Evolutionary conservation across 306 rosid species (phyloP).

Genomic region (Alnus glutinosa): DNA sequence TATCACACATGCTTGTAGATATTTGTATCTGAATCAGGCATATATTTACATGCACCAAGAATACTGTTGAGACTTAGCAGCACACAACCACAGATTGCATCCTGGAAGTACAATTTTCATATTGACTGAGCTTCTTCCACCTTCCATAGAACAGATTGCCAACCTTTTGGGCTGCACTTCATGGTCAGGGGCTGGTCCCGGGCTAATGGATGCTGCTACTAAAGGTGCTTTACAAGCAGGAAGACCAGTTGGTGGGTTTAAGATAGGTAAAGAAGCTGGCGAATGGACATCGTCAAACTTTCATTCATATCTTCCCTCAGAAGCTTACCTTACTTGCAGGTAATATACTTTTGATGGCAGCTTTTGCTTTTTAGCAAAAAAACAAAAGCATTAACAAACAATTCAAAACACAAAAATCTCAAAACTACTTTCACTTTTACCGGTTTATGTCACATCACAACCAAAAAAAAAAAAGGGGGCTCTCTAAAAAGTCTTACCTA

Average conservation of each 20-base stretch:
- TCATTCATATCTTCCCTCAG: conserved; percentile 78
- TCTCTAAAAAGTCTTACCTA: too few species aligned
- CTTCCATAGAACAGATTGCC: conserved; percentile 55
- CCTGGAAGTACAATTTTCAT: not conserved
- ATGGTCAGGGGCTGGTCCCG: conserved; percentile 95
- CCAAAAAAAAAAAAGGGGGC: too few species aligned
- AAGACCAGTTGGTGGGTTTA: conserved; percentile 81
- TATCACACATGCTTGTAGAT: conserved; percentile 23
- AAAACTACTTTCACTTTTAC: too few species aligned
- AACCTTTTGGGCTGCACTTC: conserved; percentile 82
- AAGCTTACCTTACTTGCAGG: conserved; percentile 89
- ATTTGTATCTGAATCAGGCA: not conserved
- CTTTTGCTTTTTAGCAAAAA: too few species aligned
- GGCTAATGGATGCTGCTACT: conserved; percentile 90
- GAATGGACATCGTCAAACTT: conserved; percentile 79
- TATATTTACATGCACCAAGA: not conserved
- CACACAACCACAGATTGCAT: not conserved
- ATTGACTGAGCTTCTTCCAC: not conserved
- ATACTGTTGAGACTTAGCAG: not conserved
- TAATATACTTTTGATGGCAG: conserved; percentile 2
- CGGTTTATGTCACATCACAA: too few species aligned
- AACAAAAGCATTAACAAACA: too few species aligned
- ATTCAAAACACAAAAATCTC: too few species aligned
- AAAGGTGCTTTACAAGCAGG: conserved; percentile 80
- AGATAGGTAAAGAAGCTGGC: conserved; percentile 82